These are phyloP conservation scores for Plectosphaerella sp. DNA, from an alignment of 2,329 filamentous ascomycete species.

Conservation along the genomic window DNA sequence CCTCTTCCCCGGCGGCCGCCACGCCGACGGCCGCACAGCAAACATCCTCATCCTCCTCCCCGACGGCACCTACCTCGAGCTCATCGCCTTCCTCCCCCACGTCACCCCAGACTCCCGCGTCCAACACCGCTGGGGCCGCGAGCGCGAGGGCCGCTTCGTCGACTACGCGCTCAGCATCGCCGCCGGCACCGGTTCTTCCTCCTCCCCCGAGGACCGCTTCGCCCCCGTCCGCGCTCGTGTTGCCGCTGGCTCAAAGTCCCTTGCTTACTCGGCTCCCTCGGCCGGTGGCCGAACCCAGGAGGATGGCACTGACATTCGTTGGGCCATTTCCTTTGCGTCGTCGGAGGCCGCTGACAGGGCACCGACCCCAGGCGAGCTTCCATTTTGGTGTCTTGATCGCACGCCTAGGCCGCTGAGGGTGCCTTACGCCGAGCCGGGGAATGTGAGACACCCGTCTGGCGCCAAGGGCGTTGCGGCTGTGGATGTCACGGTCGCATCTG, in stretches of 20 bases:
- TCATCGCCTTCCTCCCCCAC: conserved; percentile 54
- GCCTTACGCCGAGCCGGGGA: conserved; percentile 32
- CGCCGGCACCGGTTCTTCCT: background rate
- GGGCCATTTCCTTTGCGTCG: conserved; percentile 47
- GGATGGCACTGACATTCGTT: conserved; percentile 53
- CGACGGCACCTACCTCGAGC: conserved; percentile 63
- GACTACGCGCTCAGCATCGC: conserved; percentile 56
- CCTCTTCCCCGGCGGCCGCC: conserved; percentile 55
- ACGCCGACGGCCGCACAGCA: conserved; percentile 55
- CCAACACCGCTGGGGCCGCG: conserved; percentile 55
- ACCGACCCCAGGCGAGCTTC: conserved; percentile 43
- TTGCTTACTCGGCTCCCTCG: conserved; percentile 43
- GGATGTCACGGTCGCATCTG: background rate
- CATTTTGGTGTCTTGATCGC: conserved; percentile 64
- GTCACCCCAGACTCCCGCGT: conserved; percentile 27
- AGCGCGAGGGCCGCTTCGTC: conserved; percentile 44
- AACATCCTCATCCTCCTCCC: conserved; percentile 59
- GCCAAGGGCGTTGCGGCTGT: conserved; percentile 38
- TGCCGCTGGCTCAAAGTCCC: conserved; percentile 16
- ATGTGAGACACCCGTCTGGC: conserved; percentile 43
- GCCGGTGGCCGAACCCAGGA: conserved; percentile 49
- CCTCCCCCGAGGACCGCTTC: conserved; percentile 26
- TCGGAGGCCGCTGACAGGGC: conserved; percentile 13
- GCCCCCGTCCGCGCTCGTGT: conserved; percentile 30
- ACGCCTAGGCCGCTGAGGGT: conserved; percentile 53